These are phyloP conservation scores for Tulasnella sp. DNA, from an alignment of 768 basidiomycete species.

Conservation along the genomic window DNA sequence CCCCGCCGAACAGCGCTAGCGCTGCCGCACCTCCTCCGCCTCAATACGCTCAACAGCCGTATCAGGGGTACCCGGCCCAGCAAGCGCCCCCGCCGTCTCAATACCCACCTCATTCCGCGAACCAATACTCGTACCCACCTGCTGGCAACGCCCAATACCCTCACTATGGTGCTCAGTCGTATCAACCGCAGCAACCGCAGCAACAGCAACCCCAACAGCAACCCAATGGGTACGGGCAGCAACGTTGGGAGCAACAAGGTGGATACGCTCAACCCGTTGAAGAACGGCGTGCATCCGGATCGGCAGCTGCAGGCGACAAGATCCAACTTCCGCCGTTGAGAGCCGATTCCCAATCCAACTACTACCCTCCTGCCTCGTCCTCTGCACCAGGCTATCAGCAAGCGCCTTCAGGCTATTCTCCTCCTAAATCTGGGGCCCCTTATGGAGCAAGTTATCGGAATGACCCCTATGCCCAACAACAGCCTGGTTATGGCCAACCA, in stretches of 20 bases:
- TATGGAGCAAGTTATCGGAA: slow-evolving; percentile 6
- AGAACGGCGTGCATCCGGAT: slow-evolving; percentile 8
- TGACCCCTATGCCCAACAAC: slow-evolving; percentile 13
- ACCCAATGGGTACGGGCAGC: not conserved
- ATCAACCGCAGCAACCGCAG: slow-evolving; percentile 8
- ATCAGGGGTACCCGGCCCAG: not conserved
- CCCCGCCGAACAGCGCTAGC: not conserved
- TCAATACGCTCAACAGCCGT: slow-evolving; percentile 7
- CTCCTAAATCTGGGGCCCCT: slow-evolving; percentile 6
- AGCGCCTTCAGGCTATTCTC: slow-evolving; percentile 12
- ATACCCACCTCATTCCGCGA: not conserved
- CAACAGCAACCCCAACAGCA: not conserved
- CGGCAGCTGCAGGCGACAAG: slow-evolving; percentile 27
- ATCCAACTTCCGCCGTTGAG: slow-evolving; percentile 50
- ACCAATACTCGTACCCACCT: slow-evolving; percentile 7
- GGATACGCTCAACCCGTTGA: not conserved
- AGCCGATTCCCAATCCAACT: slow-evolving; percentile 14
- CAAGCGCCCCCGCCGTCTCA: not conserved
- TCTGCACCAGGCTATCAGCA: not conserved
- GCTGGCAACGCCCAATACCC: not conserved
- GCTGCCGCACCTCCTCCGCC: not conserved
- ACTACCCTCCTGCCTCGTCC: slow-evolving; percentile 12
- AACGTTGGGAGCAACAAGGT: not conserved
- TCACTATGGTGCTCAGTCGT: not conserved
- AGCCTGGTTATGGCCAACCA: slow-evolving; percentile 22